Base-by-base conservation (phyloP, 257 asterid genomes). In the Mitragyna speciosa region DNA sequence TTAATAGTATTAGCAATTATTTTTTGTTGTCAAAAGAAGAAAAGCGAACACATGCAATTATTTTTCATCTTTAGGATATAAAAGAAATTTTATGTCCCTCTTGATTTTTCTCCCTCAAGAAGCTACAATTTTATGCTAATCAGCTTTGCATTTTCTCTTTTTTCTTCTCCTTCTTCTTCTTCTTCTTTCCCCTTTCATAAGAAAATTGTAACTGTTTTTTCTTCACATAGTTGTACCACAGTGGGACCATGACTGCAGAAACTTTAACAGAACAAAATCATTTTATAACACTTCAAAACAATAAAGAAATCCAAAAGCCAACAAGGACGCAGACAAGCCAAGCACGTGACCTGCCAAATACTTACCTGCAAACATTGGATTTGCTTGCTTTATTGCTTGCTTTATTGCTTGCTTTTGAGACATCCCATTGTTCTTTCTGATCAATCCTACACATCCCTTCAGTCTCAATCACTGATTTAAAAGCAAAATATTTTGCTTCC, bases 281-380 rank as follows among this genome's bases (percentile, higher is more conserved):
- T 80, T 83, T 68, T 47, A 45, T 79, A 82, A 75, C 70, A 79
- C 48, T 28, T 20, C 41, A 79, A 80, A 75, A 19, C 43, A 76
- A 69, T 59, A 48, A 56, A 78, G 76, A 81, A 61, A 76, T 82
- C 73, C 86, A 84, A 85, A 91, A 85, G 85, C 82, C 87, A 91
- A 86, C 90, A 82, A 88, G 80, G 87, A 87, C 80, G 45, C 78
- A 85, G 97, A 94, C 96, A 91, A 89, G 87, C 79, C 90, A 87
- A 86, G 90, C 97, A 92, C 96, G 97, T 94, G 98, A 90, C 85
- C 96, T 92, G 94, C 85, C 89, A 89, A 86, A 72, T 78, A 49
- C 78, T 72, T 84, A 71, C 81, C 88, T 78, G 84, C 84, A 61
- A 84, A 72, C 45, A 15, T 52, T 54, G 39, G 39, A 36, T 36